A percentile compares a stretch with the other conserved stretches of the same genome.
These are phyloP conservation scores for Fusarium guadeloupense DNA, from an alignment of 2,329 filamentous ascomycete genomes.

Conservation along the genomic window DNA sequence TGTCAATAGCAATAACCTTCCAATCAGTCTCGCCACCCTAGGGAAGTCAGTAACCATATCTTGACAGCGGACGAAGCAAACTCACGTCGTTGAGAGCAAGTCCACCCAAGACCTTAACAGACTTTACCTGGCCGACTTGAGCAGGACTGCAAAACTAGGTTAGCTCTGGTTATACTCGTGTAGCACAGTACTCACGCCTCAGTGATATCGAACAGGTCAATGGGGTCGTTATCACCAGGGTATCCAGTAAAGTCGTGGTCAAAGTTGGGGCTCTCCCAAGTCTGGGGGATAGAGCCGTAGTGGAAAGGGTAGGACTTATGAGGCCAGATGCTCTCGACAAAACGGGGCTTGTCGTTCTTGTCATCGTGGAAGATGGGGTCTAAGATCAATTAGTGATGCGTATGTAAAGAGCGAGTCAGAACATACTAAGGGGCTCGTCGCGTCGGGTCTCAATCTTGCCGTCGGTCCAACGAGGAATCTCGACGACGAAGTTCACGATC, in stretches of 20 bases:
- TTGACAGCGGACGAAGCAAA: rapidly evolving
- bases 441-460: slow-evolving; percentile 53
- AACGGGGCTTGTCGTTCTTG: slow-evolving; percentile 49
- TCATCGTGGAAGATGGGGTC: slow-evolving; percentile 56
- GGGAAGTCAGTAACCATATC: rapidly evolving
- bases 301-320: slow-evolving; percentile 55
- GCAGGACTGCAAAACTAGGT: slow-evolving; percentile 29
- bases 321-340: slow-evolving; percentile 55
- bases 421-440: slow-evolving; percentile 51
- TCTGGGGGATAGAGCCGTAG: slow-evolving; percentile 56
- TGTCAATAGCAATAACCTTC: slow-evolving; percentile 53
- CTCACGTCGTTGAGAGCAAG: slow-evolving; percentile 52
- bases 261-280: slow-evolving; percentile 55
- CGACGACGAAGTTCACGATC: slow-evolving; percentile 52
- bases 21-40: slow-evolving; percentile 51
- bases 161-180: neutral
- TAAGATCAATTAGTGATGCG: slow-evolving; percentile 9
- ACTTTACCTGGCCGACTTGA: slow-evolving; percentile 52
- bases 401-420: rapidly evolving
- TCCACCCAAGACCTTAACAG: slow-evolving; percentile 54
- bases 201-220: slow-evolving; percentile 53
- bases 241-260: slow-evolving; percentile 51
- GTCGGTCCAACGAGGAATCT: slow-evolving; percentile 55
- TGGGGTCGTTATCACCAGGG: slow-evolving; percentile 54
- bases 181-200: slow-evolving; percentile 21